phyloP scores from a whole-genome alignment of 768 basidiomycete genomes.

The Lactarius hengduanensis region DNA sequence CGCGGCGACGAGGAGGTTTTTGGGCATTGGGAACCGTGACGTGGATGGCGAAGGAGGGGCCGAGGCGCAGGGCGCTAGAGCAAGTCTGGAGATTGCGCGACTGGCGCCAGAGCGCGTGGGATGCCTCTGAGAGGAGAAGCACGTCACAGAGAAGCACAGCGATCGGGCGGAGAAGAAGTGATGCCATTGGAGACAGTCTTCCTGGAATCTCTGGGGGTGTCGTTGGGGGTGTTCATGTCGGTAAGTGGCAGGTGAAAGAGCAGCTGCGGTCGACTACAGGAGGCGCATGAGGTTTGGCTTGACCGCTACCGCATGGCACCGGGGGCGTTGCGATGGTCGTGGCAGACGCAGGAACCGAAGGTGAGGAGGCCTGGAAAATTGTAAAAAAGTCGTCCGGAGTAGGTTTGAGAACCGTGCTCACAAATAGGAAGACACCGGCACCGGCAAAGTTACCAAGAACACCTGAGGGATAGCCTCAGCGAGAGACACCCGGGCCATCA shows the following conservation, averaged over 20 bases:
- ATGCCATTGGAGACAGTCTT: neutral
- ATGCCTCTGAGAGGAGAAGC: slow-evolving; percentile 30
- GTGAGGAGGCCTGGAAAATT: slow-evolving; percentile 78
- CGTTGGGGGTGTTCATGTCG: neutral
- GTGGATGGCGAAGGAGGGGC: slow-evolving; percentile 50
- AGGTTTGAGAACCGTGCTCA: no score
- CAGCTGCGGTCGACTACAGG: neutral
- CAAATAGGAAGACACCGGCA: neutral
- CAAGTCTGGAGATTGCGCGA: slow-evolving; percentile 36
- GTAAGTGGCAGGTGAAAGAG: neutral
- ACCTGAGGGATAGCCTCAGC: neutral
- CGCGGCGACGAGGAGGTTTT: slow-evolving; percentile 54
- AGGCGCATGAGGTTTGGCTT: slow-evolving; percentile 19
- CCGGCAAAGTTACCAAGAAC: neutral
- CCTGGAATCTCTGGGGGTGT: neutral
- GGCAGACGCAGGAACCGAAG: slow-evolving; percentile 51
- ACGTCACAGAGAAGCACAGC: slow-evolving; percentile 19
- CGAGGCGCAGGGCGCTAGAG: slow-evolving; percentile 39
- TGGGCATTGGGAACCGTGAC: slow-evolving; percentile 46
- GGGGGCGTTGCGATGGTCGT: slow-evolving; percentile 38
- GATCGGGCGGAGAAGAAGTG: neutral
- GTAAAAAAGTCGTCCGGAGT: slow-evolving; percentile 69
- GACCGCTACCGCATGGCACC: neutral
- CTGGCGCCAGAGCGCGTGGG: slow-evolving; percentile 39
- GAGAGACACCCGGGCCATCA: no score